Evolutionary conservation across 2,329 filamentous ascomycete genomes (phyloP).

Genomic region (Trichoderma atroviride): DNA sequence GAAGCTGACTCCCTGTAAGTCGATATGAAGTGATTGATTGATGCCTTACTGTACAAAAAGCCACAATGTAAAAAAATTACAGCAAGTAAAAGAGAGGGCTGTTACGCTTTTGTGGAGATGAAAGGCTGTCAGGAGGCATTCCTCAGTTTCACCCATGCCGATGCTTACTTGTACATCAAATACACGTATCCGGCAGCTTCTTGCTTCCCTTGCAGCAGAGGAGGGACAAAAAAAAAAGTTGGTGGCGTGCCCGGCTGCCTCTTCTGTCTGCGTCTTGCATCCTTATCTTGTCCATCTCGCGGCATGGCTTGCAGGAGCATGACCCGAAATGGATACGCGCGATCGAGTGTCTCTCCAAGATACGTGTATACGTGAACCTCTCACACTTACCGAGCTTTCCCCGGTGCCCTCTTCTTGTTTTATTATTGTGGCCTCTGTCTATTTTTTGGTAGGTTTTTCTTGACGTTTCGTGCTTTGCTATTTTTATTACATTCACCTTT

Average conservation of each 20-base stretch:
- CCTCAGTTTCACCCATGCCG: conserved; percentile 1
- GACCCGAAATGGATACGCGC: not conserved
- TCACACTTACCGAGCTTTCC: not conserved
- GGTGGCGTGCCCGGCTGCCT: not conserved
- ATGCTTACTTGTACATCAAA: not conserved
- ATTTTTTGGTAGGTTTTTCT: not conserved
- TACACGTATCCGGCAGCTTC: not conserved
- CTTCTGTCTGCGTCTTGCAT: not conserved
- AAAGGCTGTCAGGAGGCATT: not conserved
- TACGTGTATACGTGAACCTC: too few relatives aligned
- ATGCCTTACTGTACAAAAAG: too few relatives aligned
- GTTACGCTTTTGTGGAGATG: not conserved
- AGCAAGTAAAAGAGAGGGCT: not conserved
- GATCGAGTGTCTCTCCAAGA: not conserved
- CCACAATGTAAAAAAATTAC: not conserved
- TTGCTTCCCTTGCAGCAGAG: not conserved
- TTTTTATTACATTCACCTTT: not conserved
- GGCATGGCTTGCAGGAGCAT: conserved; percentile 8
- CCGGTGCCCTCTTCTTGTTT: not conserved
- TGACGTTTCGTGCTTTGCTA: too few relatives aligned
- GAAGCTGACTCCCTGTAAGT: not conserved
- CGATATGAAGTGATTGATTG: not conserved
- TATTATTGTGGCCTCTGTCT: not conserved
- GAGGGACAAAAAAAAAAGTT: not conserved
- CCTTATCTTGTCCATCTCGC: not conserved